phyloP scores from a whole-genome alignment of 805 yeast species.

The Saccharomyces jurei region DNA sequence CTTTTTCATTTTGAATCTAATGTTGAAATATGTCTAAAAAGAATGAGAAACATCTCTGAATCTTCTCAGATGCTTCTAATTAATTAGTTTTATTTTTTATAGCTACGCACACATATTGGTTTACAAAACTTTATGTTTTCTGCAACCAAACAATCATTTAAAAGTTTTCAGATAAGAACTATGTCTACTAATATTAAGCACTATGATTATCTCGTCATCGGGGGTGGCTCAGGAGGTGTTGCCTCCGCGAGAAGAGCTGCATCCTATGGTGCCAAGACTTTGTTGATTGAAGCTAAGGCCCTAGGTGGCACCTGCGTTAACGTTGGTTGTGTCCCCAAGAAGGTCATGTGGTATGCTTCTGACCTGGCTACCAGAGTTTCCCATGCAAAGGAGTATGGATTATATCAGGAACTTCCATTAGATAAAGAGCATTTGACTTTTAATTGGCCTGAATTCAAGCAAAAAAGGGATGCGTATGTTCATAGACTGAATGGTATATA shows the following conservation, averaged over 20 bases:
- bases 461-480: constrained; percentile 87
- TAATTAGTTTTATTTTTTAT: no score
- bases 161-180: constrained; percentile 9
- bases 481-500: constrained; percentile 86
- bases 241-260: constrained; percentile 98
- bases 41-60: neutral
- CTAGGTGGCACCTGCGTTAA: constrained; percentile 99
- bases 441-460: constrained; percentile 76
- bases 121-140: neutral
- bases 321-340: constrained; percentile 98
- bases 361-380: constrained; percentile 71
- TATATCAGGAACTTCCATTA: constrained; percentile 47
- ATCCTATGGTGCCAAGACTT: constrained; percentile 78
- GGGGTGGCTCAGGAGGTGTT: constrained; percentile 99
- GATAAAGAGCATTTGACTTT: constrained; percentile 51
- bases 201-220: constrained; percentile 89
- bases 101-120: neutral
- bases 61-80: neutral
- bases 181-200: constrained; percentile 58
- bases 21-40: neutral
- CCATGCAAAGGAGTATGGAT: constrained; percentile 79
- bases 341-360: constrained; percentile 97
- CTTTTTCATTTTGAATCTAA: neutral
- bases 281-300: constrained; percentile 69
- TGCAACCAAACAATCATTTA: neutral